A percentile compares a stretch with the other conserved stretches of the same genome.
Evolutionary conservation across 371 early-diverging fungal genomes (phyloP).

Genomic region (Mortierella sp.): DNA sequence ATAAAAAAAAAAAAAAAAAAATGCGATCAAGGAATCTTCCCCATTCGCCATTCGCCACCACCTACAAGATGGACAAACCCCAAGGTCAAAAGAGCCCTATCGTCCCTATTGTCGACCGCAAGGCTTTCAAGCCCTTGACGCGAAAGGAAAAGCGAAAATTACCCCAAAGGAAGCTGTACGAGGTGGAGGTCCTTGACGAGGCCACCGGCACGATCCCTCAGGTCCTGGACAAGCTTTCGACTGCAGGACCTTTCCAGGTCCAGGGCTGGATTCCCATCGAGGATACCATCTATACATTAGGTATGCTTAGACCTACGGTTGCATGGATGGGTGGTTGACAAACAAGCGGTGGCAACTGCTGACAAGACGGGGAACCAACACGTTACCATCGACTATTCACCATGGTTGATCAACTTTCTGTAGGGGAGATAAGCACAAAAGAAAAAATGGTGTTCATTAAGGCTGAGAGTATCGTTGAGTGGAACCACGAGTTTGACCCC

Average conservation of each 20-base stretch:
- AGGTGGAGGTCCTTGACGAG: constrained; percentile 30
- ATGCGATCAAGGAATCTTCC: neutral
- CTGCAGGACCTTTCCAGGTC: constrained; percentile 25
- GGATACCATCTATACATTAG: constrained; percentile 9
- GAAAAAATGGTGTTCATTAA: constrained; percentile 5
- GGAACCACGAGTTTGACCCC: constrained; percentile 34
- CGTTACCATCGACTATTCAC: too few relatives aligned
- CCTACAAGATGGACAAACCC: neutral
- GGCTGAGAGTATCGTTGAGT: constrained; percentile 26
- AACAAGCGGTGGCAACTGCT: neutral
- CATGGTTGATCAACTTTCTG: neutral
- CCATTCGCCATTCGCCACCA: too few relatives aligned
- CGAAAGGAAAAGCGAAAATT: constrained; percentile 1
- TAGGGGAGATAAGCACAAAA: neutral
- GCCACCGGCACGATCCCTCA: constrained; percentile 9
- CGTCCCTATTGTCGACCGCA: constrained; percentile 7
- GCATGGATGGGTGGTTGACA: neutral
- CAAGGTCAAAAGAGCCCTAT: neutral
- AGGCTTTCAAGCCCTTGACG: constrained; percentile 9
- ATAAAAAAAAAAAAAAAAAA: neutral
- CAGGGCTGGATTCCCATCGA: constrained; percentile 20
- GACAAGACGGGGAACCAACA: too few relatives aligned
- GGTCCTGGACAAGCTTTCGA: constrained; percentile 17
- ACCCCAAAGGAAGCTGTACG: constrained; percentile 25
- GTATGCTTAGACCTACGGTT: neutral